Percentiles rank a stretch among this genome's conserved stretches.
Evolutionary conservation across 495 filamentous ascomycete genomes (phyloP).

Genomic region (Penicillium longicatenatum): DNA sequence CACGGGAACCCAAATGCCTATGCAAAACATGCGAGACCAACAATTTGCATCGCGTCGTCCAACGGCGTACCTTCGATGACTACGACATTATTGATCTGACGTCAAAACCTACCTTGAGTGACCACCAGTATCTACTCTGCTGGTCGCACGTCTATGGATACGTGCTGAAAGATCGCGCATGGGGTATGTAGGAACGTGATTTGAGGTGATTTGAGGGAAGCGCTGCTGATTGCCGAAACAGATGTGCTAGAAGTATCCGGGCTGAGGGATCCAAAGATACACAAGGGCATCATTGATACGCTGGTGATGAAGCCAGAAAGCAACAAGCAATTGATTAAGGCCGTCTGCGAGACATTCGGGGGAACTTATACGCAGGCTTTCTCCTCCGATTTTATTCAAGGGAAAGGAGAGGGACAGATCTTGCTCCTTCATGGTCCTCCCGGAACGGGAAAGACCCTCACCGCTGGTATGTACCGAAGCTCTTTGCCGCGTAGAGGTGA

Average conservation of each 20-base stretch:
- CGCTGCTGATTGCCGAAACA: not conserved
- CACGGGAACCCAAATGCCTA: not conserved
- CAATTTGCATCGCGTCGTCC: not conserved
- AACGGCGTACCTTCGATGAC: slow-evolving; percentile 1
- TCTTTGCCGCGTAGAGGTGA: no score
- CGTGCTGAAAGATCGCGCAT: slow-evolving; percentile 1
- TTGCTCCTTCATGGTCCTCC: slow-evolving; percentile 22
- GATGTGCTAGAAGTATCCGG: slow-evolving; percentile 2
- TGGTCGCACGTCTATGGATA: slow-evolving; percentile 8
- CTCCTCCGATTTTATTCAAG: slow-evolving; percentile 12
- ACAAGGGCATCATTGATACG: slow-evolving; percentile 6
- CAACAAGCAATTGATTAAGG: slow-evolving; percentile 9
- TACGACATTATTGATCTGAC: not conserved
- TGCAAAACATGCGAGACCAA: slow-evolving; percentile 9
- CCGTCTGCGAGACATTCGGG: slow-evolving; percentile 9
- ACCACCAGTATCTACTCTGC: slow-evolving; percentile 8
- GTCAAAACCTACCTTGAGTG: not conserved
- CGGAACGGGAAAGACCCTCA: slow-evolving; percentile 25
- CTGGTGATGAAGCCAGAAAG: slow-evolving; percentile 9
- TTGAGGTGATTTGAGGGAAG: not conserved
- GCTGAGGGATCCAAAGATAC: slow-evolving; percentile 8
- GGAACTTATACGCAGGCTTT: slow-evolving; percentile 6
- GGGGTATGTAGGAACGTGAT: not conserved
- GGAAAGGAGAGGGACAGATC: slow-evolving; percentile 22
- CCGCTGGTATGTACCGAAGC: slow-evolving; percentile 6